Percentiles rank a stretch among this genome's conserved stretches.
Conservation (phyloP, 495 filamentous ascomycete species). For the Bathelium albidoporum region DNA sequence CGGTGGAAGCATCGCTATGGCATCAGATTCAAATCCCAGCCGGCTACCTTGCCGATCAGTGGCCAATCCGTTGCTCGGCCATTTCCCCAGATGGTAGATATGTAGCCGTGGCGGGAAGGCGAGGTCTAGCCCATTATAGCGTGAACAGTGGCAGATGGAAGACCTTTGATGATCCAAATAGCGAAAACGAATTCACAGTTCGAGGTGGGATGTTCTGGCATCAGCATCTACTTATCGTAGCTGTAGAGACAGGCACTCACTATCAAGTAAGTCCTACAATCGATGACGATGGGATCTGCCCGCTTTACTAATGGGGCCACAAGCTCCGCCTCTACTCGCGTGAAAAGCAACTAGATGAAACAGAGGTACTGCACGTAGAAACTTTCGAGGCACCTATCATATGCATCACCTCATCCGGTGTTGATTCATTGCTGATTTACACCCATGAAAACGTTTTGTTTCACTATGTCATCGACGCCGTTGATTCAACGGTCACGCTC, state of each 20-base stretch:
- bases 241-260: slow-evolving; percentile 73
- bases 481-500: slow-evolving; percentile 55
- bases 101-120: slow-evolving; percentile 83
- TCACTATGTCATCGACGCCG: slow-evolving; percentile 76
- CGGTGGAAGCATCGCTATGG: slow-evolving; percentile 87
- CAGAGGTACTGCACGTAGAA: slow-evolving; percentile 61
- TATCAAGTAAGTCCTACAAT: slow-evolving; percentile 52
- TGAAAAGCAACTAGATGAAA: slow-evolving; percentile 66
- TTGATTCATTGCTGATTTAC: slow-evolving; percentile 91
- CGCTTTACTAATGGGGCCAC: background rate
- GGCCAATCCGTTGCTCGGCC: slow-evolving; percentile 78
- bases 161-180: slow-evolving; percentile 67
- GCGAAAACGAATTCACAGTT: slow-evolving; percentile 84
- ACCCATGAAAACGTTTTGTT: slow-evolving; percentile 94
- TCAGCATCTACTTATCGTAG: slow-evolving; percentile 87
- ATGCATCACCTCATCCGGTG: slow-evolving; percentile 73
- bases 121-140: slow-evolving; percentile 92
- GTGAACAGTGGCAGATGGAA: slow-evolving; percentile 93
- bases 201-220: slow-evolving; percentile 98
- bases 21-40: slow-evolving; percentile 80
- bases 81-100: slow-evolving; percentile 90
- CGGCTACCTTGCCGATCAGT: slow-evolving; percentile 76
- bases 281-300: background rate
- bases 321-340: slow-evolving; percentile 83
- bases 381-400: slow-evolving; percentile 75